phyloP scores from a whole-genome alignment of 129 eudicot genomes.

The Ambrosia trifida region DNA sequence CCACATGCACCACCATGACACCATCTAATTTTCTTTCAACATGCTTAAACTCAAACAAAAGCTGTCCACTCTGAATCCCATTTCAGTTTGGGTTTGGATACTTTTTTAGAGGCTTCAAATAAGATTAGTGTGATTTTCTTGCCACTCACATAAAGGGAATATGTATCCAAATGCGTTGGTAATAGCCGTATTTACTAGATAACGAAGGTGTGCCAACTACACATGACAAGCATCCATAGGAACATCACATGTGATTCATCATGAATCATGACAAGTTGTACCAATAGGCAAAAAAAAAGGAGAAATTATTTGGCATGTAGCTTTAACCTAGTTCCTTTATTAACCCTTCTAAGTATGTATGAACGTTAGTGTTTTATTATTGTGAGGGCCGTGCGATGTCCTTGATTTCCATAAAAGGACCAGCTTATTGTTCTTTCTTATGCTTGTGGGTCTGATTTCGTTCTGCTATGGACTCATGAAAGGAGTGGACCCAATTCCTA shows the following conservation, averaged over 20 bases:
- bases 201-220: neutral
- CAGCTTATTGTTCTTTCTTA: no score
- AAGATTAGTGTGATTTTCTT: neutral
- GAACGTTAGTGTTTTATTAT: no score
- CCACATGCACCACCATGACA: neutral
- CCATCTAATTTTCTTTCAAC: neutral
- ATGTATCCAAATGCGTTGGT: neutral
- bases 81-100: neutral
- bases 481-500: no score
- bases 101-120: neutral
- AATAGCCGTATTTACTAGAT: neutral
- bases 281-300: no score
- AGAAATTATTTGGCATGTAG: no score
- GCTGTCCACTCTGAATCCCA: neutral
- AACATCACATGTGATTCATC: neutral
- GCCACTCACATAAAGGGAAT: neutral
- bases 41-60: neutral
- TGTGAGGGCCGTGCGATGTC: no score
- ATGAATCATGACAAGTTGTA: neutral
- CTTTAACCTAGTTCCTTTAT: no score
- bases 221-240: neutral
- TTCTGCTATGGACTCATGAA: no score
- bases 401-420: no score
- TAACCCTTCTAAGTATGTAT: no score
- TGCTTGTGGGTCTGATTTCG: no score